phyloP scores from a whole-genome alignment of 148 eudicot species.

The Suaeda aralocaspica region DNA sequence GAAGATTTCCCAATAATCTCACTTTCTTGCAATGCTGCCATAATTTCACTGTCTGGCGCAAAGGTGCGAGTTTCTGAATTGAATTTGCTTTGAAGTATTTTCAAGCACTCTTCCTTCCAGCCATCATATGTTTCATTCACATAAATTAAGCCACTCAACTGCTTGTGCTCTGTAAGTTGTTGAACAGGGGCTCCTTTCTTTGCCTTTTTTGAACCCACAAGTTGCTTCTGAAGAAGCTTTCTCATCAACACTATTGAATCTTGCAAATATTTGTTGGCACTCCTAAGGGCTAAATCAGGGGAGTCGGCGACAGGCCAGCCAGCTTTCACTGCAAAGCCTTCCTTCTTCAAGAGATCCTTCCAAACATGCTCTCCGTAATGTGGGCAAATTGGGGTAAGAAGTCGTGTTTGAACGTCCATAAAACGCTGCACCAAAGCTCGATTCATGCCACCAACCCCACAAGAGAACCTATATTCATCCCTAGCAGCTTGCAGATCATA shows the following conservation, averaged over 20 bases:
- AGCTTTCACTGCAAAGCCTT: conserved; percentile 63
- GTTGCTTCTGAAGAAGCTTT: conserved; percentile 76
- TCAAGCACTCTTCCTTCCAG: conserved; percentile 80
- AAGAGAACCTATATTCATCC: conserved; percentile 79
- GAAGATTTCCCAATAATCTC: conserved; percentile 39
- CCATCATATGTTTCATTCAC: conserved; percentile 85
- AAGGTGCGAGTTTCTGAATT: conserved; percentile 38
- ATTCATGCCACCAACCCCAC: conserved; percentile 76
- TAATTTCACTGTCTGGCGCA: conserved; percentile 68
- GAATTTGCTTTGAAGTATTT: conserved; percentile 54
- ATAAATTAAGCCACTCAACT: conserved; percentile 49
- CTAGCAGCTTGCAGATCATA: conserved; percentile 85
- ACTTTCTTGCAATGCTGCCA: conserved; percentile 57
- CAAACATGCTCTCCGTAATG: conserved; percentile 81
- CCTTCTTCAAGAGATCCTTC: conserved; percentile 70
- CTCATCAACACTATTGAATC: conserved; percentile 63
- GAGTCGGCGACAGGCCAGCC: conserved; percentile 67
- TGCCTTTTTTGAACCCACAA: conserved; percentile 64
- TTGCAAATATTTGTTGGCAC: conserved; percentile 73
- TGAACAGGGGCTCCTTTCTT: conserved; percentile 33
- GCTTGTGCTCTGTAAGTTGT: conserved; percentile 41
- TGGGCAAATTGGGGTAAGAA: conserved; percentile 83
- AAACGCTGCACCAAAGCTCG: conserved; percentile 57
- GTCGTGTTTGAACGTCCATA: conserved; percentile 84
- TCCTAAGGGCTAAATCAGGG: conserved; percentile 70